Evolutionary conservation across 1,284 basidiomycete species (phyloP).

Genomic region (Cutaneotrichosporon cyanovorans): DNA sequence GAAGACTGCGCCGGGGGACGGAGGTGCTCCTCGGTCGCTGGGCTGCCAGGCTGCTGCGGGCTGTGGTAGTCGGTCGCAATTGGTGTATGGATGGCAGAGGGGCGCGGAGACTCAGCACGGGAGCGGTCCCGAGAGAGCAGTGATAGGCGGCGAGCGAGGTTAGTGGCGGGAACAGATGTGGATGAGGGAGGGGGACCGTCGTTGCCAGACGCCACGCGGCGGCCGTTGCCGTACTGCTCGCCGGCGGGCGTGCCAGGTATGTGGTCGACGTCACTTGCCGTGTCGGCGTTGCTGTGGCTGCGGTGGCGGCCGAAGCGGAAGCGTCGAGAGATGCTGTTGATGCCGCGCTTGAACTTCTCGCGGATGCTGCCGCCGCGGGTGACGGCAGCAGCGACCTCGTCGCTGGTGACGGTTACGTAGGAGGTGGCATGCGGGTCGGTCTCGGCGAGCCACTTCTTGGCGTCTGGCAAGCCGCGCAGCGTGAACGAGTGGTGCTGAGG

Average conservation of each 20-base stretch:
- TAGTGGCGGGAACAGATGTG: neutral
- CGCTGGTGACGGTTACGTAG: conserved; percentile 63
- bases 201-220: conserved; percentile 11
- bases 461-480: conserved; percentile 61
- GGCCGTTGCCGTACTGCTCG: conserved; percentile 2
- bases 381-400: conserved; percentile 72
- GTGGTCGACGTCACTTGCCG: conserved; percentile 17
- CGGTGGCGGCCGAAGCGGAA: conserved; percentile 26
- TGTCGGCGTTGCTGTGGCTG: conserved; percentile 30
- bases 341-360: conserved; percentile 34
- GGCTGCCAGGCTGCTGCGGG: too few relatives aligned
- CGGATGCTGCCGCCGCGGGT: conserved; percentile 36
- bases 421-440: conserved; percentile 60
- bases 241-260: conserved; percentile 1
- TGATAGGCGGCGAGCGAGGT: conserved; percentile 10
- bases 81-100: neutral
- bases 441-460: conserved; percentile 67
- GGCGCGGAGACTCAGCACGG: conserved; percentile 12
- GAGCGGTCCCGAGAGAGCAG: conserved; percentile 2
- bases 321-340: conserved; percentile 33
- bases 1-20: neutral
- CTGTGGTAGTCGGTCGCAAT: too few relatives aligned
- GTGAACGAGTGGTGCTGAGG: conserved; percentile 61
- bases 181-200: conserved; percentile 1
- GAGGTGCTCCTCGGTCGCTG: conserved; percentile 6